phyloP scores from a whole-genome alignment of 2,329 filamentous ascomycete species.

The Triangularia verruculosa region DNA sequence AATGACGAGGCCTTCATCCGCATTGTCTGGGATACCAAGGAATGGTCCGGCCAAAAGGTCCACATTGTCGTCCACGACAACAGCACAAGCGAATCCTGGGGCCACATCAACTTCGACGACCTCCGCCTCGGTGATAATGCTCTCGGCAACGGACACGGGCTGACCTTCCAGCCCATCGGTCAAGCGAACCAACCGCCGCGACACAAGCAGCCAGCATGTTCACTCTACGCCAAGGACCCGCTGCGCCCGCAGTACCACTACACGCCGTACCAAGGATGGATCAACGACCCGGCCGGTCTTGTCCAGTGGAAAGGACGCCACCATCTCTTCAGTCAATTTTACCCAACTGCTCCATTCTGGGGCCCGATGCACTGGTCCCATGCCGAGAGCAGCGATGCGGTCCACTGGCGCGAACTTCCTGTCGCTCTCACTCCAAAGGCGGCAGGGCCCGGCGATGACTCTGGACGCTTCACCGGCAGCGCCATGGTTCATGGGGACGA shows the following conservation, averaged over 20 bases:
- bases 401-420: slow-evolving; percentile 28
- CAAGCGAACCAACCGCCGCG: slow-evolving; percentile 30
- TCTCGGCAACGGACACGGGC: slow-evolving; percentile 25
- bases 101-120: slow-evolving; percentile 35
- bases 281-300: slow-evolving; percentile 31
- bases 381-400: slow-evolving; percentile 26
- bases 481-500: slow-evolving; percentile 23
- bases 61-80: slow-evolving; percentile 27
- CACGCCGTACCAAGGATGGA: slow-evolving; percentile 31
- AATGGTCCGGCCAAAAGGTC: slow-evolving; percentile 28
- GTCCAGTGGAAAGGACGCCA: slow-evolving; percentile 28
- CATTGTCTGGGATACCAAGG: slow-evolving; percentile 33
- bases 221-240: slow-evolving; percentile 29
- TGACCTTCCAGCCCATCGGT: slow-evolving; percentile 31
- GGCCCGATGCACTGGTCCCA: slow-evolving; percentile 31
- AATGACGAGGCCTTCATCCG: slow-evolving; percentile 33
- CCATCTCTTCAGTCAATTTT: slow-evolving; percentile 31
- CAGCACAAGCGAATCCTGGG: slow-evolving; percentile 20
- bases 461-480: slow-evolving; percentile 29
- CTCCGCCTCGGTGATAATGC: slow-evolving; percentile 31
- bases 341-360: slow-evolving; percentile 28
- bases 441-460: slow-evolving; percentile 19
- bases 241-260: slow-evolving; percentile 30
- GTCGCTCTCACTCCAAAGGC: slow-evolving; percentile 25
- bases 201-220: slow-evolving; percentile 17